Evolutionary conservation across 768 basidiomycete genomes (phyloP).

Genomic region (Lactarius tabidus): DNA sequence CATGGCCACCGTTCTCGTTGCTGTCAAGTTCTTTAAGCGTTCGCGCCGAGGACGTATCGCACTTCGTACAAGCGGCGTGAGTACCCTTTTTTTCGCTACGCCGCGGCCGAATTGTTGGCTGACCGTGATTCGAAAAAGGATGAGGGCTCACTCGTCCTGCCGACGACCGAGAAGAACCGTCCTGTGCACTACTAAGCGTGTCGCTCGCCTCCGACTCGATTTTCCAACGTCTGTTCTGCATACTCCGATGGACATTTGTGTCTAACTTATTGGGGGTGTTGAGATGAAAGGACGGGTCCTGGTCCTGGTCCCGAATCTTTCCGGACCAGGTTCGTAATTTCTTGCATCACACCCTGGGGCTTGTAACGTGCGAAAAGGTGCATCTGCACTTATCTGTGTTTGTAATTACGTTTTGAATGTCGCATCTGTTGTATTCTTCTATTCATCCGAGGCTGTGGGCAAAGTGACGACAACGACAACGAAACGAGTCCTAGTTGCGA

Average conservation of each 20-base stretch:
- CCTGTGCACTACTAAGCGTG: not conserved
- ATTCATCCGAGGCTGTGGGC: conserved; percentile 9
- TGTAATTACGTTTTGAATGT: conserved; percentile 12
- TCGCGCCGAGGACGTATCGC: conserved; percentile 17
- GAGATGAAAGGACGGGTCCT: not conserved
- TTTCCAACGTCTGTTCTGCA: conserved; percentile 5
- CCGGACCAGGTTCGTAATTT: conserved; percentile 1
- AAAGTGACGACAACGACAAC: not conserved
- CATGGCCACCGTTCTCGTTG: conserved; percentile 20
- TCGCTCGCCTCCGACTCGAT: conserved; percentile 10
- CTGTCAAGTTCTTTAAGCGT: conserved; percentile 21
- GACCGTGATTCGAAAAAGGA: conserved; percentile 12
- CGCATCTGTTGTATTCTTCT: conserved; percentile 20
- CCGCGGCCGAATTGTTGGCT: not conserved
- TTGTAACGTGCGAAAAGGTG: conserved; percentile 9
- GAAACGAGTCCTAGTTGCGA: conserved; percentile 3
- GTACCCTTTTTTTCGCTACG: not conserved
- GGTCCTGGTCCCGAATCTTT: not conserved
- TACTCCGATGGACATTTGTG: conserved; percentile 14
- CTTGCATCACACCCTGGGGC: conserved; percentile 8
- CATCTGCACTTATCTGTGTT: conserved; percentile 10
- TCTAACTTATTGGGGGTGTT: conserved; percentile 16
- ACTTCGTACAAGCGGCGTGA: conserved; percentile 14
- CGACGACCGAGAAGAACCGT: conserved; percentile 16
- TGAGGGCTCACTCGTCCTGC: conserved; percentile 11